Evolutionary conservation across 805 yeast genomes (phyloP).

Genomic region (Millerago galiae): DNA sequence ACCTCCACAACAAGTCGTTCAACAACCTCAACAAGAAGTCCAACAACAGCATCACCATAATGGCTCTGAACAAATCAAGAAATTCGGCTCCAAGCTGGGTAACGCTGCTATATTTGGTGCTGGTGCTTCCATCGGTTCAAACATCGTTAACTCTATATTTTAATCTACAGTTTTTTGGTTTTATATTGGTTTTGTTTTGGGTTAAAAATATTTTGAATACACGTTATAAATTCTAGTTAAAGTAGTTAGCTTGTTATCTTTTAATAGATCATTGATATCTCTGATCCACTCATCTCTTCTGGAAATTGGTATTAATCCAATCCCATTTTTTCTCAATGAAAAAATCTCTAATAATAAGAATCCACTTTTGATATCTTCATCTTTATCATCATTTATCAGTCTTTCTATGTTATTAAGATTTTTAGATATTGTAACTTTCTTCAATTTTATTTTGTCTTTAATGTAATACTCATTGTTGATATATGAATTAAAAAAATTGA

Average conservation of each 20-base stretch:
- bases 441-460: slow-evolving; percentile 9
- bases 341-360: slow-evolving; percentile 60
- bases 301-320: slow-evolving; percentile 41
- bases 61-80: slow-evolving; percentile 33
- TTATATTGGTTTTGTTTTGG: not conserved
- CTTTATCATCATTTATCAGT: slow-evolving; percentile 31
- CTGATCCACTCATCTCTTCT: slow-evolving; percentile 49
- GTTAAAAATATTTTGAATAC: slow-evolving; percentile 34
- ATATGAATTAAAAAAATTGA: slow-evolving; percentile 26
- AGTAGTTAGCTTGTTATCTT: slow-evolving; percentile 38
- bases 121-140: slow-evolving; percentile 90
- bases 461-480: slow-evolving; percentile 30
- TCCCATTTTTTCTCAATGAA: slow-evolving; percentile 46
- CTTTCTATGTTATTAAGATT: slow-evolving; percentile 55
- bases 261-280: slow-evolving; percentile 57
- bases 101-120: slow-evolving; percentile 95
- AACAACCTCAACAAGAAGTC: slow-evolving; percentile 13
- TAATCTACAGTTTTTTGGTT: slow-evolving; percentile 20
- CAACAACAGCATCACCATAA: slow-evolving; percentile 25
- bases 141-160: slow-evolving; percentile 68
- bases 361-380: slow-evolving; percentile 40
- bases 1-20: slow-evolving; percentile 24
- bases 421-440: slow-evolving; percentile 31
- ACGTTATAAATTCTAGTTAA: slow-evolving; percentile 57
- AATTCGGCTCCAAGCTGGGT: slow-evolving; percentile 75